Evolutionary conservation across 352 stramenopile species (phyloP), one percentile per base, ranked within the genome.

Genomic region (Phytopythium delawarense): DNA sequence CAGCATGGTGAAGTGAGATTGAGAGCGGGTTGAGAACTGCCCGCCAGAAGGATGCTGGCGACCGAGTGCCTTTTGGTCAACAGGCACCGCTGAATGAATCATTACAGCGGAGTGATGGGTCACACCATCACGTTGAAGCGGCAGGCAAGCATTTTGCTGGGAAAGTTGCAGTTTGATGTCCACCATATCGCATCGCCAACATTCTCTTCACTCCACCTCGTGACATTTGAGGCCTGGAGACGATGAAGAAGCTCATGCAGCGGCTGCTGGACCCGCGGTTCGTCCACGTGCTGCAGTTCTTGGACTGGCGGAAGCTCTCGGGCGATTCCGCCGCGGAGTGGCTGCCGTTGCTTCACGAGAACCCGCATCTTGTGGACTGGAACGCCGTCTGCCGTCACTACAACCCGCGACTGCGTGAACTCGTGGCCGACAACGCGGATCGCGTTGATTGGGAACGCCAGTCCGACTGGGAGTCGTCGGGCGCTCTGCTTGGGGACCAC

Each of bases 221-320:
- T 30, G 25, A 30, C 25, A 30, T 1, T 30, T 30, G 25, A 30
- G 25, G 25, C 15, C n/a, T 32, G 23, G n/a, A 32, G 34, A 39
- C 34, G 34, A 53, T 32, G 46, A 1, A 34, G 48, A 16, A 16
- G n/a, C 25, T 54, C 25, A 9, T 35, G 21, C 12, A 37, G 15
- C n/a, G n/a, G 48, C 48, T 54, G 48, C 48, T 54, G 20, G 48
- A 54, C 48, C 21, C n/a, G 48, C 48, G 48, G 2, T 30, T 7
- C 15, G 21, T 7, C 20, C 2, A 20, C 2, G 21, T 54, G 20
- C 23, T 54, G 21, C 13, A 2, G 21, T 54, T 54, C 25, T 23
- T 54, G 15, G 48, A 54, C 23, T 54, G 48, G 48, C 21, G 15
- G 1, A 23, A 20, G 21, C 21, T 54, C 21, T 54, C 25, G 11